Base-by-base conservation (phyloP, 352 stramenopile species). In the Phytophthora crassamura region DNA sequence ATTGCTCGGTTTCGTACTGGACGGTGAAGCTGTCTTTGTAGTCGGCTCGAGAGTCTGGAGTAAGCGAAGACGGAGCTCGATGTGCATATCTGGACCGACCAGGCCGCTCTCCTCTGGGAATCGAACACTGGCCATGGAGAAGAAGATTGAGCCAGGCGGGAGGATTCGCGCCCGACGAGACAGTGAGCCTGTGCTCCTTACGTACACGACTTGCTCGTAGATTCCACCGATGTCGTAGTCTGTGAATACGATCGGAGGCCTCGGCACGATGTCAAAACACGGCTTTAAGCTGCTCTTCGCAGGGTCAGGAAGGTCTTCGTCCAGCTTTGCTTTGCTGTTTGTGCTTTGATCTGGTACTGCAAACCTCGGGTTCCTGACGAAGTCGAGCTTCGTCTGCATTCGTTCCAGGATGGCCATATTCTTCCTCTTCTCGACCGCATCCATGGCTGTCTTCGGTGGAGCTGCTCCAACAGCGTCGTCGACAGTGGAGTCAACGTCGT, bases 181-280 rank as follows among this genome's bases (percentile, higher is more conserved):
- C n/a, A n/a, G n/a, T n/a, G n/a, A n/a, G n/a, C n/a, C n/a, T n/a
- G n/a, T n/a, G n/a, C n/a, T n/a, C n/a, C n/a, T n/a, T n/a, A n/a
- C n/a, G n/a, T n/a, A n/a, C n/a, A n/a, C n/a, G n/a, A n/a, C n/a
- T n/a, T n/a, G n/a, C n/a, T n/a, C n/a, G n/a, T n/a, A n/a, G 14
- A 91, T 69, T n/a, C 84, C 84, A 30, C 78, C 83, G 15, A 82
- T 75, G 42, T 92, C 84, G 57, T 93, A 95, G 22, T 82, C 59
- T 0, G 78, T 86, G 47, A 95, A 95, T 34, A 59, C 57, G 39
- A 94, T 76, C 0, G 80, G 78, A 14, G 75, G 83, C 28, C 64
- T 72, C 0, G 86, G 84, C 4, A 78, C 67, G 11, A 89, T 72
- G 2, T 74, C 66, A 41, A 93, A 93, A 36, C 67, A 74, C 5